A percentile compares a stretch with the other conserved stretches of the same genome.
These are phyloP conservation scores for Podospora pseudocomata DNA, from an alignment of 495 filamentous ascomycete species.

Conservation along the genomic window DNA sequence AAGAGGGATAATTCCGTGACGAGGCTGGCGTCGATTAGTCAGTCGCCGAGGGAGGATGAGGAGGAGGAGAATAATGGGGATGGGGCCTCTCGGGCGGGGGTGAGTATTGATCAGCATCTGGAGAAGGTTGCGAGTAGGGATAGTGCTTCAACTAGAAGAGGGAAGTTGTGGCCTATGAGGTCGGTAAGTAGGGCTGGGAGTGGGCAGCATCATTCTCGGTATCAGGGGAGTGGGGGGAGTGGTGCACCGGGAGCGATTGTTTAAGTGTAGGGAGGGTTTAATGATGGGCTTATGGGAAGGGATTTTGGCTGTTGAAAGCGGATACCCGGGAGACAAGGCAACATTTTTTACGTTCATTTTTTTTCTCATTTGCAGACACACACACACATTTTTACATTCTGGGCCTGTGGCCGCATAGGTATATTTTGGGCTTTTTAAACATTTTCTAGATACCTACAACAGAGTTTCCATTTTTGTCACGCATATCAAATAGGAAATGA, in stretches of 20 bases:
- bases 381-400: not conserved
- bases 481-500: too few species aligned
- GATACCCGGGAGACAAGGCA: not conserved
- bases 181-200: not conserved
- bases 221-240: not conserved
- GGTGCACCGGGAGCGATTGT: not conserved
- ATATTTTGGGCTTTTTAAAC: not conserved
- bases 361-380: not conserved
- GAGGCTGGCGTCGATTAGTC: conserved; percentile 24
- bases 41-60: conserved; percentile 25
- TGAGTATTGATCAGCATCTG: conserved; percentile 12
- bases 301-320: not conserved
- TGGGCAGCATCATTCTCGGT: not conserved
- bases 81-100: not conserved
- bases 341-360: not conserved
- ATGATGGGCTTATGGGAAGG: not conserved
- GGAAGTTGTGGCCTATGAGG: conserved; percentile 1
- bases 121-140: conserved; percentile 21
- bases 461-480: not conserved
- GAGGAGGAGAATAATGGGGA: not conserved
- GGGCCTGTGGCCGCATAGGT: not conserved
- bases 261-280: not conserved
- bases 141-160: conserved; percentile 12
- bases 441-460: not conserved
- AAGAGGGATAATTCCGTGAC: conserved; percentile 18